These are phyloP conservation scores for Leptodermis oblonga DNA, from an alignment of 257 asterid species.

Conservation along the genomic window DNA sequence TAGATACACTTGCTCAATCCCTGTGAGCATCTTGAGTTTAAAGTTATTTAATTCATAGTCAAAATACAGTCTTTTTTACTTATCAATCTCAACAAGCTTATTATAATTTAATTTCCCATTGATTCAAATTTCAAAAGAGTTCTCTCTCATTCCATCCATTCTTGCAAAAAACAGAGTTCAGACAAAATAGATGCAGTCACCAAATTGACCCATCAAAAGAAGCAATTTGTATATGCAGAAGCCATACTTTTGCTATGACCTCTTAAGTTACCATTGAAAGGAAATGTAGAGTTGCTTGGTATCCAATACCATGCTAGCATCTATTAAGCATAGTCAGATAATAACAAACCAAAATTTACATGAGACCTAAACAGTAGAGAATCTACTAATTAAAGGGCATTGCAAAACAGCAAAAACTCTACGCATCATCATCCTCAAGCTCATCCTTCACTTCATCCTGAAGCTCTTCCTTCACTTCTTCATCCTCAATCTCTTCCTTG, in stretches of 20 bases:
- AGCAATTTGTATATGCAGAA: background rate
- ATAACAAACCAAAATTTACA: constrained; percentile 47
- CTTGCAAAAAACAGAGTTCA: background rate
- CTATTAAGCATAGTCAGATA: background rate
- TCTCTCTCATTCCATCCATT: background rate
- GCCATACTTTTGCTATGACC: background rate
- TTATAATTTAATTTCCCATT: background rate
- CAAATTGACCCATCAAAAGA: background rate
- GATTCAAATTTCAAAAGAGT: constrained; percentile 3
- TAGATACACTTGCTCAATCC: constrained; percentile 31
- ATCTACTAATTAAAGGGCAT: background rate
- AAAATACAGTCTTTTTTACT: constrained; percentile 6
- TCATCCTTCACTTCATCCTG: constrained; percentile 27
- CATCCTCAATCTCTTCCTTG: no score
- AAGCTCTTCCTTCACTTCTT: constrained; percentile 16
- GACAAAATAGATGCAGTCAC: background rate
- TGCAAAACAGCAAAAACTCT: constrained; percentile 14
- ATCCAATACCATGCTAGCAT: background rate
- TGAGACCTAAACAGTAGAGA: constrained; percentile 12
- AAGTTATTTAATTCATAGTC: constrained; percentile 14
- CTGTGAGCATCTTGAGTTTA: constrained; percentile 27
- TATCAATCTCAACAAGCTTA: constrained; percentile 2
- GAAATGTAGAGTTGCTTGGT: background rate
- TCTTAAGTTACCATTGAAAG: background rate
- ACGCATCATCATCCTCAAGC: constrained; percentile 34